Evolutionary conservation across 1,284 basidiomycete genomes (phyloP), one percentile per base, ranked within the genome.

Genomic region (Rhodotorula sp.): DNA sequence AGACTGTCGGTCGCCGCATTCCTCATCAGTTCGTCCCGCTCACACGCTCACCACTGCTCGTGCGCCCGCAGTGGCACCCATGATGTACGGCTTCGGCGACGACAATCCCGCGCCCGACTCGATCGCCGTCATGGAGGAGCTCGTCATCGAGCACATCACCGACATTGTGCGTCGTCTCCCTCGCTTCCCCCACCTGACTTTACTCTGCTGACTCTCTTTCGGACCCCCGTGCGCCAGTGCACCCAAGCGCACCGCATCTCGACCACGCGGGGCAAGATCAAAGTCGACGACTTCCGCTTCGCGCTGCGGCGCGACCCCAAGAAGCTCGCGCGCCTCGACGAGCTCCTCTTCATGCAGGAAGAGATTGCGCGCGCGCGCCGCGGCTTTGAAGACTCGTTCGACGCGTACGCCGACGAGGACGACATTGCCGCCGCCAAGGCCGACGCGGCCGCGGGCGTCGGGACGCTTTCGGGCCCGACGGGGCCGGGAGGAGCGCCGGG

Each of bases 51-150:
- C 49, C 19, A 23, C 3, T 23, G 7, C 23, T 34, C 7, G 14
- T 23, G 9, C 10, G 16, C 34, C 16, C 10, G 27, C 74, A 94
- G 92, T 96, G 70, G 88, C 90, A 74, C 90, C 87, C 69, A 84
- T 96, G 65, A 95, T 96, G 93, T 96, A 93, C 79, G 92, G 91
- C n/a, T 97, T 94, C 80, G 93, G 93, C 25, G 93, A 97, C 79
- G 91, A 92, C 79, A 86, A 90, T 75, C 91, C 93, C 1, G 88
- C 91, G 13, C 89, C 87, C 59, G 93, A 96, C 77, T 90, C 91
- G 0, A 90, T 95, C 45, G 89, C 88, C 77, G 90, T 97, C 45
- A 91, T 97, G 89, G 93, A 97, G 80, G 93, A 96, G 80, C 93
- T 97, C 74, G 84, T 95, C 54, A 88, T 95, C 58, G 92, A 95